Base-by-base conservation (phyloP, 192 early-diverging fungal species). In the Coemansia sp. region DNA sequence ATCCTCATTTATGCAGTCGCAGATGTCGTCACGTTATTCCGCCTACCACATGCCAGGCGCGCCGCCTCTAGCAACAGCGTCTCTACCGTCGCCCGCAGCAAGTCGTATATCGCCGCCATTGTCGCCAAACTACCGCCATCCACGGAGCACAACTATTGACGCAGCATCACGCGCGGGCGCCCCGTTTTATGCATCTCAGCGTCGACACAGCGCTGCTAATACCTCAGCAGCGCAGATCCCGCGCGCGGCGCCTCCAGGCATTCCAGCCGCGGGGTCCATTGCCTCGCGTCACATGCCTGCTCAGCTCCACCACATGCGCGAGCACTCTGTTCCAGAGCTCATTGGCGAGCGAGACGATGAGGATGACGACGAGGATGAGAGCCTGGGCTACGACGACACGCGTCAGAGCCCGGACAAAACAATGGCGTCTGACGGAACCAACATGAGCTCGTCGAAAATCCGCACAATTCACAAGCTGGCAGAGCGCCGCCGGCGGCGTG, bases 401-500 rank as follows among this genome's bases (percentile, higher is more conserved):
- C 61, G 67, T 26, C 37, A 36, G 17, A 42, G 55, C 2, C 15
- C 25, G 12, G 60, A 60, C 50, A 51, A 70, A 11, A 51, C 51
- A 15, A 56, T 40, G 15, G 54, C 56, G 54, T 48, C 60, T 0
- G 67, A 56, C 18, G 68, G 61, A n/a, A 42, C 52, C 6, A 44
- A 63, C 36, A 74, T 80, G 77, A 68, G 65, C 25, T 74, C 86
- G 6, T 90, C 90, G 24, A 90, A 94, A 65, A 74, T 94, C 28
- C 79, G 92, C 38, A 84, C 93, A n/a, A 86, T 85, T 56, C 93
- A 94, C 72, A 94, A 94, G 65, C 69, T 94, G 38, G 93, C 93
- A 10, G 93, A 94, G 59, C 76, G 93, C 51, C 92, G 92, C 57
- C 84, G 93, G 15, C 86, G 93, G 38, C 92, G 87, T 63, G 93